Conservation (phyloP, 2,329 filamentous ascomycete genomes). For the Fusarium redolens region DNA sequence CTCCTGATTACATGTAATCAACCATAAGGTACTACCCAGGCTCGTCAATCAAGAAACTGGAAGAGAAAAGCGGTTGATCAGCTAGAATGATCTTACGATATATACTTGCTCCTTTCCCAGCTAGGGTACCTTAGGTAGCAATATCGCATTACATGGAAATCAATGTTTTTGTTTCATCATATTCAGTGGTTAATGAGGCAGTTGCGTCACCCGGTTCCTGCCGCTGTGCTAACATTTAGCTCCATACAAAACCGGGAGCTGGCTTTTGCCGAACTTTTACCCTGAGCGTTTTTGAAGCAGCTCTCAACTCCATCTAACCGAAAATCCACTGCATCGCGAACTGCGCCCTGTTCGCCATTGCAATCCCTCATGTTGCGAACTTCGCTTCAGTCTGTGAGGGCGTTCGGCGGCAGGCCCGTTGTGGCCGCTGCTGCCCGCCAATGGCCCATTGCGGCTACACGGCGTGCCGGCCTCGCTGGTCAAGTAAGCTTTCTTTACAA, state of each 20-base stretch:
- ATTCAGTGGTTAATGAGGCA: slow-evolving; percentile 2
- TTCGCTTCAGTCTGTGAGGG: slow-evolving; percentile 73
- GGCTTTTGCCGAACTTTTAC: slow-evolving; percentile 59
- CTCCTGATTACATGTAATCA: background rate
- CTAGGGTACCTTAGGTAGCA: no score
- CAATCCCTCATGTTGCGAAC: slow-evolving; percentile 75
- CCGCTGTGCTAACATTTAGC: slow-evolving; percentile 45
- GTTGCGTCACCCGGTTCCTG: slow-evolving; percentile 53
- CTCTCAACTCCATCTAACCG: slow-evolving; percentile 48
- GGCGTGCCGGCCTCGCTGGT: slow-evolving; percentile 47
- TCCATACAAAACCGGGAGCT: slow-evolving; percentile 42
- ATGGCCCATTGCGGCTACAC: slow-evolving; percentile 62
- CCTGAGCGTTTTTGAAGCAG: slow-evolving; percentile 57
- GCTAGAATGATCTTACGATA: no score
- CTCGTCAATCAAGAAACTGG: background rate
- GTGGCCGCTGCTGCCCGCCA: slow-evolving; percentile 66
- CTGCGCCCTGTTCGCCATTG: slow-evolving; percentile 55
- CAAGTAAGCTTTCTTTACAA: slow-evolving; percentile 52
- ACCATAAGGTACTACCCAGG: background rate
- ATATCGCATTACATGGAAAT: background rate
- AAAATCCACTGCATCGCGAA: slow-evolving; percentile 45
- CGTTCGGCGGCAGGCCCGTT: slow-evolving; percentile 66
- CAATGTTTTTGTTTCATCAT: background rate
- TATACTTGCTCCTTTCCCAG: background rate
- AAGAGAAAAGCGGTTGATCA: background rate